Conservation (phyloP, 2,329 filamentous ascomycete genomes). For the Ceratocystis lukuohia region DNA sequence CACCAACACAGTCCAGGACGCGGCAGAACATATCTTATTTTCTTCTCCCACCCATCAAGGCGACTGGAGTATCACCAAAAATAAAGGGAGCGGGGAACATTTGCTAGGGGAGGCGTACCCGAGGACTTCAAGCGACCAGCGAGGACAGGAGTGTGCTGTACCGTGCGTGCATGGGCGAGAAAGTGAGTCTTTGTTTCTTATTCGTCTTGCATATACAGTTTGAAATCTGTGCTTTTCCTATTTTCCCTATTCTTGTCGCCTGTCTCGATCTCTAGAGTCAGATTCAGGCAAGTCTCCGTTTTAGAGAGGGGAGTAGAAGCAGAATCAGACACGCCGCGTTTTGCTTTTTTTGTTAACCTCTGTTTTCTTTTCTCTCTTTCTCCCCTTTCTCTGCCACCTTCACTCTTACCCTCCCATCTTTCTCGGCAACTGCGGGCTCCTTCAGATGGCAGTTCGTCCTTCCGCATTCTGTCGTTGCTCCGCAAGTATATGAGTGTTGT, state of each 20-base stretch:
- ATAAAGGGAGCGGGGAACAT: not conserved
- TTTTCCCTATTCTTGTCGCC: slow-evolving; percentile 6
- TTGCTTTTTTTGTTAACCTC: not conserved
- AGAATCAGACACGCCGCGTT: not conserved
- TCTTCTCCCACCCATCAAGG: not conserved
- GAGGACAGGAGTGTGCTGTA: not conserved
- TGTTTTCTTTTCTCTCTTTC: not conserved
- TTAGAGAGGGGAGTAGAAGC: not conserved
- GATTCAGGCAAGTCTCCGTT: slow-evolving; percentile 3
- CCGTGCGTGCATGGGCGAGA: not conserved
- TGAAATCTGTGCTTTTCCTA: not conserved
- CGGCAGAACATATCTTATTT: too few relatives aligned
- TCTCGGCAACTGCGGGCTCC: not conserved
- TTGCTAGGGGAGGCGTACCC: not conserved
- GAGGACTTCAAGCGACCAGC: not conserved
- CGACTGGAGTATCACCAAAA: not conserved
- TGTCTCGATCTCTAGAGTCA: slow-evolving; percentile 8
- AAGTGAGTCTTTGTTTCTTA: not conserved
- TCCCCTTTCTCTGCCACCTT: not conserved
- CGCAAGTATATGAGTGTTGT: not conserved
- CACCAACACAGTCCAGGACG: not conserved
- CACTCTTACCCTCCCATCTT: not conserved
- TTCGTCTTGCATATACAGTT: not conserved
- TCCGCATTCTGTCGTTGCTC: not conserved
- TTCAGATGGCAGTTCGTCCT: not conserved